Percentiles rank a stretch among this genome's conserved stretches.
phyloP scores from a whole-genome alignment of 225 moss, liverwort and hornwort species.

The Takakia lepidozioides region DNA sequence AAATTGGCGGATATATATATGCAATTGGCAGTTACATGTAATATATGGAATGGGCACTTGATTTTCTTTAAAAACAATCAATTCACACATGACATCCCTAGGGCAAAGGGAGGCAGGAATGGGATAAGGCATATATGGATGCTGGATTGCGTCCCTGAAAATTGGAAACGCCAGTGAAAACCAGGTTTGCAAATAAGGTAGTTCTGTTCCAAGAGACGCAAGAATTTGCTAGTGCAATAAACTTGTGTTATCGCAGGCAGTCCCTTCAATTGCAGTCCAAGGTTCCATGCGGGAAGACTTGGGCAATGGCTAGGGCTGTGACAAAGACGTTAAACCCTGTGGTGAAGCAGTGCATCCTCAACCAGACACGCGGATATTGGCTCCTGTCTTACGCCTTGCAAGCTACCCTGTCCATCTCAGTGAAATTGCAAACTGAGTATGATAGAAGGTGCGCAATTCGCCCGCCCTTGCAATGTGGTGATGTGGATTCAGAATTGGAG shows the following conservation, averaged over 20 bases:
- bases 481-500: too few relatives aligned
- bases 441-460: too few relatives aligned
- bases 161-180: background rate
- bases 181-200: background rate
- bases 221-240: background rate
- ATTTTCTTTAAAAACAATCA: too few relatives aligned
- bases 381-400: background rate
- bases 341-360: background rate
- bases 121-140: background rate
- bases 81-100: too few relatives aligned
- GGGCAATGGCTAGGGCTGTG: background rate
- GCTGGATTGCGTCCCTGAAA: background rate
- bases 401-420: too few relatives aligned
- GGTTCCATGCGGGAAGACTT: background rate
- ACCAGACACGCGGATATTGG: background rate
- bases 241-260: background rate
- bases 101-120: background rate
- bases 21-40: too few relatives aligned
- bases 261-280: background rate
- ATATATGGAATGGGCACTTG: too few relatives aligned
- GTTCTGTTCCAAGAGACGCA: background rate
- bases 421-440: too few relatives aligned
- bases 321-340: background rate
- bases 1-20: too few relatives aligned
- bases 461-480: too few relatives aligned